These are phyloP conservation scores for Diplodia corticola DNA, from an alignment of 2,329 filamentous ascomycete species.

Conservation along the genomic window DNA sequence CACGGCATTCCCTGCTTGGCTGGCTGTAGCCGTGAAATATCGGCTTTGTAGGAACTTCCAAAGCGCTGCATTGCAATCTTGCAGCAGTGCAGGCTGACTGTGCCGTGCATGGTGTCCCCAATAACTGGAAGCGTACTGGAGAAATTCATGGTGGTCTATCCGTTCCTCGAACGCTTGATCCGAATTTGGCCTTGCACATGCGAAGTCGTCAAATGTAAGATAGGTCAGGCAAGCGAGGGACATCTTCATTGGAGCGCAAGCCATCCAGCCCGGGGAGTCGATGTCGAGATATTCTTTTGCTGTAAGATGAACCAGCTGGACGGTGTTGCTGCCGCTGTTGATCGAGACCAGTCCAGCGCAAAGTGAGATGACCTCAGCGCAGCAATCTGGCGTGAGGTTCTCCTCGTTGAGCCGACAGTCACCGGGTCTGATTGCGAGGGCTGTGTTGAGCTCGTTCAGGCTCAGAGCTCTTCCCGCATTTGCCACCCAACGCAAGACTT, in stretches of 20 bases:
- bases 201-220: not conserved
- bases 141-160: not conserved
- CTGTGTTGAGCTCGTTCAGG: not conserved
- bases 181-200: not conserved
- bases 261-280: not conserved
- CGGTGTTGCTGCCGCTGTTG: not conserved
- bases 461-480: not conserved
- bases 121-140: not conserved
- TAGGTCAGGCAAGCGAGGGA: not conserved
- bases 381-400: not conserved
- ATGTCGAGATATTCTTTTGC: not conserved
- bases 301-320: not conserved
- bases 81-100: not conserved
- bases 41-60: not conserved
- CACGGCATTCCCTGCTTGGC: not conserved
- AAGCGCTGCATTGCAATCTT: not conserved
- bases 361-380: not conserved
- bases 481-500: not conserved
- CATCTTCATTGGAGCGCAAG: not conserved
- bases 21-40: not conserved
- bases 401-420: not conserved
- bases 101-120: not conserved
- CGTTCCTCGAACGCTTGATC: not conserved
- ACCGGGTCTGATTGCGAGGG: not conserved
- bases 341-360: not conserved